These are phyloP conservation scores for Wallacemonas rigidus DNA, from an alignment of 208 protist genomes.

Conservation along the genomic window DNA sequence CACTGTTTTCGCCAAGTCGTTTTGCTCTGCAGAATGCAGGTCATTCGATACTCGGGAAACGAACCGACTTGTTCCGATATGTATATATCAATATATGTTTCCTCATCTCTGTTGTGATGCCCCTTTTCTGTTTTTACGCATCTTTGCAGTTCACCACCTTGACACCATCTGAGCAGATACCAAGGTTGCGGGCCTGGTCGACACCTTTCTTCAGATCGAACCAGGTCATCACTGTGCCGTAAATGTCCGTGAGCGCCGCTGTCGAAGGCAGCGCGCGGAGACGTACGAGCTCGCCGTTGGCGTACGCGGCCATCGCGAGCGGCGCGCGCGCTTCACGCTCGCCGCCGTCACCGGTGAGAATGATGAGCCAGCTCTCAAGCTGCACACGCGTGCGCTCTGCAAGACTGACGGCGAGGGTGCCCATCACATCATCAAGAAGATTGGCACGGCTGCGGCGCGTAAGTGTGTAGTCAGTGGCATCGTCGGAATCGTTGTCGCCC, in stretches of 20 bases:
- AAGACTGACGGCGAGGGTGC: conserved; percentile 50
- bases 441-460: conserved; percentile 58
- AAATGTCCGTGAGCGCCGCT: conserved; percentile 37
- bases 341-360: conserved; percentile 58
- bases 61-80: not conserved
- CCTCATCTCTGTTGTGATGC: not conserved
- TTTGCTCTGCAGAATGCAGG: too few species aligned
- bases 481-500: not conserved
- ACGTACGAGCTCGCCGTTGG: conserved; percentile 52
- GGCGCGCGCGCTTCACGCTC: conserved; percentile 29
- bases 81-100: not conserved
- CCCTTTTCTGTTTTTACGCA: not conserved
- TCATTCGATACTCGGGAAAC: too few species aligned
- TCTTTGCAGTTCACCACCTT: conserved; percentile 52
- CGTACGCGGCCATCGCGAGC: conserved; percentile 60
- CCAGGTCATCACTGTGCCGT: conserved; percentile 63
- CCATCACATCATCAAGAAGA: conserved; percentile 65
- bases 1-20: too few species aligned
- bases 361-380: conserved; percentile 72
- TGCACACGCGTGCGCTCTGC: conserved; percentile 34
- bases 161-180: conserved; percentile 67
- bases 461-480: conserved; percentile 23
- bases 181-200: conserved; percentile 28
- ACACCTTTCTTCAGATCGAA: conserved; percentile 24
- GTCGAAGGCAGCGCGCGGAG: conserved; percentile 32